phyloP scores from a whole-genome alignment of 768 basidiomycete genomes.

The Boletus tomentosulus region DNA sequence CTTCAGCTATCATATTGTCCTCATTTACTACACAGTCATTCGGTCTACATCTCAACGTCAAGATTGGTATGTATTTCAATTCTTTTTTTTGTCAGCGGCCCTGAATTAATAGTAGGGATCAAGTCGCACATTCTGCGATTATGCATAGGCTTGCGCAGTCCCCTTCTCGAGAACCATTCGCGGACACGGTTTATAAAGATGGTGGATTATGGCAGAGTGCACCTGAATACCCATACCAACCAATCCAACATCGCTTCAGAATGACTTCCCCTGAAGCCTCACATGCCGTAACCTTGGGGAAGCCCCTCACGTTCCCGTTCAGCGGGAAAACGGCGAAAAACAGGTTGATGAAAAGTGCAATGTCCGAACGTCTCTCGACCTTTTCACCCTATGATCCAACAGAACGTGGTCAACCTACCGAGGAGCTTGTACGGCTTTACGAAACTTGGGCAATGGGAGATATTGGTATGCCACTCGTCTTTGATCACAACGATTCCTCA shows the following conservation, averaged over 20 bases:
- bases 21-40: not conserved
- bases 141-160: constrained; percentile 14
- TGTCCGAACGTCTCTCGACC: constrained; percentile 34
- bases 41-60: not conserved
- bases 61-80: constrained; percentile 4
- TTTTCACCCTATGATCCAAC: constrained; percentile 29
- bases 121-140: not conserved
- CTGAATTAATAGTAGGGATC: constrained; percentile 4
- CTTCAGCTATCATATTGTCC: not conserved
- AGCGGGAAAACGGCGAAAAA: constrained; percentile 30
- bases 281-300: constrained; percentile 19
- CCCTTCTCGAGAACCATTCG: constrained; percentile 11
- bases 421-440: constrained; percentile 32
- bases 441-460: constrained; percentile 32
- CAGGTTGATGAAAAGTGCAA: constrained; percentile 33
- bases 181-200: constrained; percentile 18
- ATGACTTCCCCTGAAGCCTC: constrained; percentile 15
- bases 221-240: constrained; percentile 15
- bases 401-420: constrained; percentile 30
- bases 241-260: constrained; percentile 8
- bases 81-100: not conserved
- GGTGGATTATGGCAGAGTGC: constrained; percentile 3
- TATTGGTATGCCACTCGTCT: constrained; percentile 20
- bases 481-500: constrained; percentile 1
- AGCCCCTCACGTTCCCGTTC: constrained; percentile 27